A percentile compares a stretch with the other conserved stretches of the same genome.
Conservation (phyloP, 1,139 yeast genomes). For the Suhomyces coccinellae region DNA sequence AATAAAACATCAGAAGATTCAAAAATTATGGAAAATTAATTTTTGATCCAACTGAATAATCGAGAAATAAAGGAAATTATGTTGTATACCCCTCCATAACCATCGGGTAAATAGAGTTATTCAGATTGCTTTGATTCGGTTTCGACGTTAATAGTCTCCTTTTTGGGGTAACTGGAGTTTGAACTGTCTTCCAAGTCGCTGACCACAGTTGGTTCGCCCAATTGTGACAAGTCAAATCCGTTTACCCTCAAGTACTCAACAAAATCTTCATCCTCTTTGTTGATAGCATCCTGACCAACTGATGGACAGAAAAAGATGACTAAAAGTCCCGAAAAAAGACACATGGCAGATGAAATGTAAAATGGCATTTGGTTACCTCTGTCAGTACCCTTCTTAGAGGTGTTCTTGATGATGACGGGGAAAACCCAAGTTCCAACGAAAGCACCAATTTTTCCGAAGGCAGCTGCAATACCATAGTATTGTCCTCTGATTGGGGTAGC, state of each 20-base stretch:
- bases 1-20: not conserved
- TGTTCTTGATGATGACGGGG: slow-evolving; percentile 61
- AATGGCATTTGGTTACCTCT: slow-evolving; percentile 74
- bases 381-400: slow-evolving; percentile 43
- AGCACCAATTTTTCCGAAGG: slow-evolving; percentile 88
- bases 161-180: slow-evolving; percentile 2
- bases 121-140: slow-evolving; percentile 12
- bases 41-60: not conserved
- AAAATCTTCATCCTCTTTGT: slow-evolving; percentile 73
- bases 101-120: not conserved
- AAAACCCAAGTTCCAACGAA: slow-evolving; percentile 87
- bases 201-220: slow-evolving; percentile 38
- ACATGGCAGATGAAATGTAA: slow-evolving; percentile 75
- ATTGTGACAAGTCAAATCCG: slow-evolving; percentile 57
- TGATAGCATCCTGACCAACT: slow-evolving; percentile 80
- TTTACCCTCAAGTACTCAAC: slow-evolving; percentile 57
- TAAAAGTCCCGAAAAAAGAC: slow-evolving; percentile 67
- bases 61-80: not conserved
- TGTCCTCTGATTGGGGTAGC: slow-evolving; percentile 90
- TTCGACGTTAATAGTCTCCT: slow-evolving; percentile 9
- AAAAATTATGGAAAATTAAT: no score
- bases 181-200: slow-evolving; percentile 12
- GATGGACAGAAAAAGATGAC: slow-evolving; percentile 75
- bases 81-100: not conserved
- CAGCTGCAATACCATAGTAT: slow-evolving; percentile 90